Evolutionary conservation across 345 rosid species (phyloP), one percentile per base, ranked within the genome.

Genomic region (Eucalyptus tenuipes): DNA sequence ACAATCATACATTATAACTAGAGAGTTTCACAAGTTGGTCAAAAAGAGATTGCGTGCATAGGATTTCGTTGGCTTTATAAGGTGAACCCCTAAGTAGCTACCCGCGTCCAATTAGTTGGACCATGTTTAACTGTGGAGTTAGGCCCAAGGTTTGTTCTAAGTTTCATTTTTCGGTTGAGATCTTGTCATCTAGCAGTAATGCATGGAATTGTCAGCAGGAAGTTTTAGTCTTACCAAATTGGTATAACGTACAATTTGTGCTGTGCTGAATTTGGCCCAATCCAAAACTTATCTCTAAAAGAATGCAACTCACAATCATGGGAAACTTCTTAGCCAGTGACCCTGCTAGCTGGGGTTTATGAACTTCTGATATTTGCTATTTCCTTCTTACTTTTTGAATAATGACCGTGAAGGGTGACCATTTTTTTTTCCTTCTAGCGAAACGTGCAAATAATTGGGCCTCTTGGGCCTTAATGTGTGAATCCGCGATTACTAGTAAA

Each of bases 401-500:
- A 10, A 75, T 22, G 47, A 40, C 25, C 2, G 45, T 11, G 45
- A 37, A 5, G 80, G 12, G 24, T 5, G 45, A 71, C 45, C 14
- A 18, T 37, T 40, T 40, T 31, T 7, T 31, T 17, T 20, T 7
- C 13, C 47, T 75, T 75, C 9, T 3, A 37, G 27, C 11, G 47
- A 75, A 40, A 20, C 9, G 27, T 40, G 47, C 47, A 7, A 40
- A 75, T 40, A 42, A 75, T 75, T 13, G 27, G 8, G 29, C 9
- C 40, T 40, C 29, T 20, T 6, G 8, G 27, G 8, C 15, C 47
- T 20, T 20, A 40, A 13, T 3, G 14, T 10, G 5, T 75, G 8
- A n/a, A 11, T 75, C 0, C 0, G 47, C 16, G 4, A 40, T 11
- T 40, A 40, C 1, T 2, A 4, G 0, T 40, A 20, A 75, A 42